Evolutionary conservation across 768 basidiomycete genomes (phyloP), one percentile per base, ranked within the genome.

Genomic region (Trichaptum fuscoviolaceum): DNA sequence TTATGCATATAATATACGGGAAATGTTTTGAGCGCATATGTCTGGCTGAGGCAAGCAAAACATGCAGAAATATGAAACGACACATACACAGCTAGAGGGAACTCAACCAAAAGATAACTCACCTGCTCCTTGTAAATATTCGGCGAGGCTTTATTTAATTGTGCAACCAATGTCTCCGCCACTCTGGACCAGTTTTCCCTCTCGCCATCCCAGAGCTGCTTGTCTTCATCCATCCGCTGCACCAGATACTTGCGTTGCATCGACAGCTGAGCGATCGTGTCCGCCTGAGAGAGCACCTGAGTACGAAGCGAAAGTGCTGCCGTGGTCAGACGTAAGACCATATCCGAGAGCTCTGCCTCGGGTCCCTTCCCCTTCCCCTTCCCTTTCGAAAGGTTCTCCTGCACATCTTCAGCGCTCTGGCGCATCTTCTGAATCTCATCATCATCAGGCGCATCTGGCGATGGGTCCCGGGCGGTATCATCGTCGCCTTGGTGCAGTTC

Each of bases 181-280:
- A 83, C 85, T 65, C 90, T 78, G 5, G 81, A 82, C 87, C 90
- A 92, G 1, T 82, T 78, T 18, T 85, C 84, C 70, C 82, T 81
- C 73, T 92, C 90, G 1, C 84, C 81, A 35, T 84, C 77, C 87
- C 87, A 90, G 42, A 83, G 79, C 7, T 79, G 77, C n/a, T 82
- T 81, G 65, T 90, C 85, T 64, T 89, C 86, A 57, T 85, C 81
- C 7, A 80, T 77, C 57, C 85, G 82, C 24, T 74, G 75, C 2
- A 85, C 67, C 15, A 91, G 70, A 66, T 84, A 82, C 70, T 90
- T 85, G 15, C 87, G 82, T 70, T 92, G 90, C 10, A 75, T 70
- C 1, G 78, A 81, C 10, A 92, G 75, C 0, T 79, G 75, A 2
- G 84, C 77, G 70, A 92, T 92, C 17, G 81, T 81, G 27, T 83